Base-by-base conservation (phyloP, 2,329 filamentous ascomycete genomes). In the Shiraia bambusicola region DNA sequence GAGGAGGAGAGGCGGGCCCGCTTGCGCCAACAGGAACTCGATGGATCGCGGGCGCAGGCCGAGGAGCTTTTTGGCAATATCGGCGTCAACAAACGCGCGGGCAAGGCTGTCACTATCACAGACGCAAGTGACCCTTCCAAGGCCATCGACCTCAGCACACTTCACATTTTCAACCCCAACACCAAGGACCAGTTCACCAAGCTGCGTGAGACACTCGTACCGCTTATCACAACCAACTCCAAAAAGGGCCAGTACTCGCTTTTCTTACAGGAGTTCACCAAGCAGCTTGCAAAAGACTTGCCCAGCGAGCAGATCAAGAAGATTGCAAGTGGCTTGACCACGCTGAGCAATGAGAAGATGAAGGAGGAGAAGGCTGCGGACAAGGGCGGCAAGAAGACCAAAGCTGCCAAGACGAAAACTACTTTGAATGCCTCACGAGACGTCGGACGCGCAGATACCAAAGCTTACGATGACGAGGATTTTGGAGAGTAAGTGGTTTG, bases 271-370 rank as follows among this genome's bases (percentile, higher is more conserved):
- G 93, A 97, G 63, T 93, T 98, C 63, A 73, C 81, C 52, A 95
- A 95, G 77, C 83, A 88, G 63, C 80, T 97, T 31, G 82, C 84
- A 59, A 91, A 90, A 72, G 91, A 95, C 19, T 72, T 98, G 54
- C 84, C 87, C 11, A 95, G 88, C 66, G 86, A 93, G 42, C 90
- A 97, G 74, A 91, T 97, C 73, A 96, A 97, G 81, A 97, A 97
- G 79, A 82, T 95, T 54, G 82, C 89, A 10, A 94, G 87, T 69
- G 80, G 81, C 4, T 73, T 98, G 62, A 95, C 91, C n/a, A 86
- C 90, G 4, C 79, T 95, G 42, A 81, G 88, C 67, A 98, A 98
- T 69, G 93, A 97, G 81, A 96, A 95, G 80, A 86, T 97, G 86
- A 94, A 90, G 77, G 91, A 96, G 71, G 93, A 98, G 80, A 96